A percentile compares a stretch with the other conserved stretches of the same genome.
These are phyloP conservation scores for Leishmania mexicana DNA, from an alignment of 208 protist genomes.

Conservation along the genomic window DNA sequence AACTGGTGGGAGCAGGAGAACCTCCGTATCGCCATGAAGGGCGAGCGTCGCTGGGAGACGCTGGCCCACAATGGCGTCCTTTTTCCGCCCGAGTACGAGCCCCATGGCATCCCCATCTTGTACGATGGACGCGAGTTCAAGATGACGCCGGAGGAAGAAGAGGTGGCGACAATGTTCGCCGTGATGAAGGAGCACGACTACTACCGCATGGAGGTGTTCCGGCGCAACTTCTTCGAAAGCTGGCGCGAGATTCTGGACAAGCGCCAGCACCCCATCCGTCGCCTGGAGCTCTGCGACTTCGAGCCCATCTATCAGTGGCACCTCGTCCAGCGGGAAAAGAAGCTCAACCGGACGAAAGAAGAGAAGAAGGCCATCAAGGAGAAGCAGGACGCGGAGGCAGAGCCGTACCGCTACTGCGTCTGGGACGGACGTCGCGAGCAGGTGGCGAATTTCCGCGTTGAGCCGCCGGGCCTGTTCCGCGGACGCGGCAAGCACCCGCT, in stretches of 20 bases:
- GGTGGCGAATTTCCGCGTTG: slow-evolving; percentile 98
- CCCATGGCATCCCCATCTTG: slow-evolving; percentile 95
- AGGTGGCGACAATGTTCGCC: slow-evolving; percentile 99
- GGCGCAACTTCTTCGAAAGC: slow-evolving; percentile 98
- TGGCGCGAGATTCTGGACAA: slow-evolving; percentile 92
- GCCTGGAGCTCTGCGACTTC: slow-evolving; percentile 98
- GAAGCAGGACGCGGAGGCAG: slow-evolving; percentile 83
- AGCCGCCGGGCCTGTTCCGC: slow-evolving; percentile 98
- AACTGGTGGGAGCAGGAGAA: slow-evolving; percentile 91
- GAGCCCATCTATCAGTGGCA: slow-evolving; percentile 94
- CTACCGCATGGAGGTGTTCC: slow-evolving; percentile 95
- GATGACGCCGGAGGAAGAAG: slow-evolving; percentile 96
- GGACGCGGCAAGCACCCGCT: slow-evolving; percentile 98
- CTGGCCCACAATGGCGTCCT: slow-evolving; percentile 97
- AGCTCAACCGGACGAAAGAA: slow-evolving; percentile 85
- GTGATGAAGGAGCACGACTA: slow-evolving; percentile 95
- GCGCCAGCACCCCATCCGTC: slow-evolving; percentile 90
- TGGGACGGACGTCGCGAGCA: slow-evolving; percentile 95
- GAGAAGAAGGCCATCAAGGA: slow-evolving; percentile 94
- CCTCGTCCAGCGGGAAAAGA: slow-evolving; percentile 87
- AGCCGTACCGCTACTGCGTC: slow-evolving; percentile 91
- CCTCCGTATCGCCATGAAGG: slow-evolving; percentile 60
- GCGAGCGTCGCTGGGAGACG: slow-evolving; percentile 94
- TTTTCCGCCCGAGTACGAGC: slow-evolving; percentile 96
- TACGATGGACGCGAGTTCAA: slow-evolving; percentile 95